Conservation (phyloP, 768 basidiomycete species). For the Trametes cubensis region DNA sequence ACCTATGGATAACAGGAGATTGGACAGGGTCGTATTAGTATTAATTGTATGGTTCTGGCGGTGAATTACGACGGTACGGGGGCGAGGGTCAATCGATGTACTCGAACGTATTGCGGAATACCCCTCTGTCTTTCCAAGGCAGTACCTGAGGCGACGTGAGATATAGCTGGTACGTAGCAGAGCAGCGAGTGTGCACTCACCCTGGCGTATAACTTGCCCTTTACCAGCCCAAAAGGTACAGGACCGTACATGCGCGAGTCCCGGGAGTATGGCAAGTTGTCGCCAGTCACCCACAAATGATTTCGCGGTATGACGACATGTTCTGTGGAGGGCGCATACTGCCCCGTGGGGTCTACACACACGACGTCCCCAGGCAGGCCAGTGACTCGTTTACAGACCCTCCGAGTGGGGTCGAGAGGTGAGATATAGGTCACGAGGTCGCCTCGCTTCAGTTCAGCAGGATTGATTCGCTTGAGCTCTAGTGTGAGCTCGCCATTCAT, state of each 20-base stretch:
- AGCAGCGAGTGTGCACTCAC: slow-evolving; percentile 42
- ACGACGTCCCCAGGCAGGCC: slow-evolving; percentile 89
- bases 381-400: slow-evolving; percentile 87
- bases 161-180: background rate
- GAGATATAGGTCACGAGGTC: slow-evolving; percentile 76
- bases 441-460: slow-evolving; percentile 61
- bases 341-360: slow-evolving; percentile 84
- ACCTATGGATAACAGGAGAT: too few species aligned
- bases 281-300: slow-evolving; percentile 89
- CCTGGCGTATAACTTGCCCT: slow-evolving; percentile 65
- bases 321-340: slow-evolving; percentile 61
- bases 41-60: background rate
- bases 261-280: slow-evolving; percentile 79
- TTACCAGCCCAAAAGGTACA: slow-evolving; percentile 78
- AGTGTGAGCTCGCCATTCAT: slow-evolving; percentile 60
- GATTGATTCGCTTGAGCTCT: slow-evolving; percentile 62
- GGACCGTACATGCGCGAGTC: slow-evolving; percentile 96
- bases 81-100: slow-evolving; percentile 26
- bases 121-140: slow-evolving; percentile 28
- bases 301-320: slow-evolving; percentile 82
- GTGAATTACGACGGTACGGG: background rate
- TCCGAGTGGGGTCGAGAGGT: slow-evolving; percentile 63
- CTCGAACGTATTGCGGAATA: slow-evolving; percentile 37
- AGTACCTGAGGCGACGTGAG: slow-evolving; percentile 29
- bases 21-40: background rate